phyloP scores from a whole-genome alignment of 2,329 filamentous ascomycete species.

The Botrytis fragariae region DNA sequence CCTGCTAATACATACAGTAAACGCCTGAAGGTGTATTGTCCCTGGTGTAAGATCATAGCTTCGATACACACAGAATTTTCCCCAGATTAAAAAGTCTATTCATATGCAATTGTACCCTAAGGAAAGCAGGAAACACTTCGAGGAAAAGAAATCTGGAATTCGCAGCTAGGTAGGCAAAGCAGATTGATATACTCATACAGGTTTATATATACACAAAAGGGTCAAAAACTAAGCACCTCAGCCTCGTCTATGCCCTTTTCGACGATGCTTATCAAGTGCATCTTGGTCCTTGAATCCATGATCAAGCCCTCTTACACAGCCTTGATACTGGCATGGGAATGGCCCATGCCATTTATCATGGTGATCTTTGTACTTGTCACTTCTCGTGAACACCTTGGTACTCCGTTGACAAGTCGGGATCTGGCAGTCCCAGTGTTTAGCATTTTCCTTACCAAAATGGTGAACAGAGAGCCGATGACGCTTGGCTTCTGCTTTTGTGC shows the following conservation, averaged over 20 bases:
- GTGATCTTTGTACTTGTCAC: slow-evolving; percentile 7
- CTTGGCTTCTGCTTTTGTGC: not conserved
- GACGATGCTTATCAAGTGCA: not conserved
- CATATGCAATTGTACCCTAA: not conserved
- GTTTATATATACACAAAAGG: not conserved
- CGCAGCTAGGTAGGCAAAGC: not conserved
- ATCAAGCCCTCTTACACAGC: not conserved
- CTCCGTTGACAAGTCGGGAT: not conserved
- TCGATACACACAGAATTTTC: not conserved
- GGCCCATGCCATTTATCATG: not conserved
- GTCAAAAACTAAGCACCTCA: not conserved
- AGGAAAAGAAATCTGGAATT: not conserved
- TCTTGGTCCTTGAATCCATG: not conserved
- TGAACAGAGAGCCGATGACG: not conserved
- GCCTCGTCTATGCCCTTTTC: not conserved
- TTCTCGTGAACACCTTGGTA: not conserved
- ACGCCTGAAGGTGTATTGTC: not conserved
- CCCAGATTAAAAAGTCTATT: not conserved
- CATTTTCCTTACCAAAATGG: not conserved
- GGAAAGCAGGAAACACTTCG: not conserved
- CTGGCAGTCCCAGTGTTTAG: not conserved
- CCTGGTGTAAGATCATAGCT: not conserved
- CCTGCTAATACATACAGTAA: not conserved
- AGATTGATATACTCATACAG: not conserved
- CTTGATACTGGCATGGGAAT: not conserved